Percentiles rank a stretch among this genome's conserved stretches.
These are phyloP conservation scores for Iris pallida DNA, from an alignment of 116 monocot genomes.

Conservation along the genomic window DNA sequence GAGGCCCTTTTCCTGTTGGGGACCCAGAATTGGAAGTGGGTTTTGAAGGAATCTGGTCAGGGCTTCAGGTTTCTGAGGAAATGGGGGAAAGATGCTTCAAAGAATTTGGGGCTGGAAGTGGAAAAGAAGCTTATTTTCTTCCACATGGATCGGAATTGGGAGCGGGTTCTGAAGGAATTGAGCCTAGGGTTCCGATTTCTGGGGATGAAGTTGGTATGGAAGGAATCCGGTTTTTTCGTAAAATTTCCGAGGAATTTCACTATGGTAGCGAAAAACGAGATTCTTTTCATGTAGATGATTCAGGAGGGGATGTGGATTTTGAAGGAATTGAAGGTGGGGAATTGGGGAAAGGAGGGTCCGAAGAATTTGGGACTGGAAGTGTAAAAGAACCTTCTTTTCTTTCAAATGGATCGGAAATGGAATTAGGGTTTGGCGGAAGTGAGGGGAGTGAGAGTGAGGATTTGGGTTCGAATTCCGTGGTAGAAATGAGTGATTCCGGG, in stretches of 20 bases:
- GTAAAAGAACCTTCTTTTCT: too few species aligned
- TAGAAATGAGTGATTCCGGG: background rate
- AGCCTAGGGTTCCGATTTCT: background rate
- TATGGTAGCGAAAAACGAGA: background rate
- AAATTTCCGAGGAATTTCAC: too few species aligned
- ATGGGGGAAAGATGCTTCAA: background rate
- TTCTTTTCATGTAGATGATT: constrained; percentile 4
- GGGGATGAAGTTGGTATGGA: background rate
- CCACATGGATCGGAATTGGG: background rate
- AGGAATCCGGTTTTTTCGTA: background rate
- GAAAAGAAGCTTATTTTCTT: background rate
- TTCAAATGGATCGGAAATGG: background rate
- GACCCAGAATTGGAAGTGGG: constrained; percentile 1
- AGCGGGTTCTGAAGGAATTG: background rate
- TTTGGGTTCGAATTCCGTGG: background rate
- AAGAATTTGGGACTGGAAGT: too few species aligned
- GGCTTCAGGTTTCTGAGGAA: constrained; percentile 15
- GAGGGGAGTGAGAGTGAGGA: background rate
- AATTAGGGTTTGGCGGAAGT: background rate
- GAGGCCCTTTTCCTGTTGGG: constrained; percentile 5
- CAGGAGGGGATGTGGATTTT: background rate
- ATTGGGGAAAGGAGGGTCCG: background rate
- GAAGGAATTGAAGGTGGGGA: constrained; percentile 6
- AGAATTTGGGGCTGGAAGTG: background rate
- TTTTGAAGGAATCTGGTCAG: constrained; percentile 3